phyloP scores from a whole-genome alignment of 202 grass and related monocot species.

The Setaria viridis region DNA sequence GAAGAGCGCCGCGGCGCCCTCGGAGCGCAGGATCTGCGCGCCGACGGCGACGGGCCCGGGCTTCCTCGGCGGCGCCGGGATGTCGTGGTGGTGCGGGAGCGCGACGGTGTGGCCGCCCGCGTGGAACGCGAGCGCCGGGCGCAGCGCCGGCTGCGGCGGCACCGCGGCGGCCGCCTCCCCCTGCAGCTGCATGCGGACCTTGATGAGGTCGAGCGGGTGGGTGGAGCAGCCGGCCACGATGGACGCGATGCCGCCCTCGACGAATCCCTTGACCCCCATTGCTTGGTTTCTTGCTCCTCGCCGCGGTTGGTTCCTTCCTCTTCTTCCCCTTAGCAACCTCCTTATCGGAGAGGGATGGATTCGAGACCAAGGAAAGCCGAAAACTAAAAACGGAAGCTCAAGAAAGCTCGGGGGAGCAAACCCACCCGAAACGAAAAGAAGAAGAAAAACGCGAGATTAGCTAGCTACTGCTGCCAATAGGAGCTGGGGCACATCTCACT shows the following conservation, averaged over 20 bases:
- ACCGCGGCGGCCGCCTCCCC: constrained; percentile 48
- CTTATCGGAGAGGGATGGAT: not conserved
- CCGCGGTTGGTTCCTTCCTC: not conserved
- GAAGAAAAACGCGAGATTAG: not conserved
- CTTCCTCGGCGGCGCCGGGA: constrained; percentile 40
- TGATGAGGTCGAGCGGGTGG: constrained; percentile 95
- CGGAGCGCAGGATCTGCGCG: constrained; percentile 89
- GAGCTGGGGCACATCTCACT: constrained; percentile 85
- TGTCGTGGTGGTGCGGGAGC: constrained; percentile 37
- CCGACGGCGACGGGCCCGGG: constrained; percentile 80
- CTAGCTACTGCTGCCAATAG: constrained; percentile 48
- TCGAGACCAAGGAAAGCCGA: not conserved
- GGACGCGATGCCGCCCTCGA: constrained; percentile 93
- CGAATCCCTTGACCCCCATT: constrained; percentile 70
- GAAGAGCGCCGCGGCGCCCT: constrained; percentile 79
- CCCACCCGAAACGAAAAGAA: not conserved
- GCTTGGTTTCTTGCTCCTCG: not conserved
- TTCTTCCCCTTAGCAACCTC: not conserved
- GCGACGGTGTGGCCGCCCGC: constrained; percentile 26
- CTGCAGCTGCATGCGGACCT: constrained; percentile 98
- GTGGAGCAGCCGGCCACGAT: constrained; percentile 94
- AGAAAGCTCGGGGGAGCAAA: not conserved
- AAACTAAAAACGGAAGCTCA: constrained; percentile 11
- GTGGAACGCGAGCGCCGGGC: constrained; percentile 79
- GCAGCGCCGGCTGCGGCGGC: constrained; percentile 38